phyloP scores from a whole-genome alignment of 306 rosid species.

The Pyrus pyrifolia region DNA sequence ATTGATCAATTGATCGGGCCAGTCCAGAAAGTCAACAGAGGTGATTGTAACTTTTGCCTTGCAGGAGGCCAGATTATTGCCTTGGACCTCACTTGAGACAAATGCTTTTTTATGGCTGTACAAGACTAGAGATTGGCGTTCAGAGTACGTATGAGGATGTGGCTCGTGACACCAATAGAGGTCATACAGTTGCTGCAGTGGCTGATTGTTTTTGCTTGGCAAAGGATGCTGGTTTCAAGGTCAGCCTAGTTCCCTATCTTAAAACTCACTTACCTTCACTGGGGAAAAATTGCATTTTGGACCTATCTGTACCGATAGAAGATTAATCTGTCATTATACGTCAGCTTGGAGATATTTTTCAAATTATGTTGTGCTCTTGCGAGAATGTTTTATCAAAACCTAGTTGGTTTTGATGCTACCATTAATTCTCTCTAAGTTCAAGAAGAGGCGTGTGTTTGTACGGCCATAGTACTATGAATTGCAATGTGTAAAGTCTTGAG shows the following conservation, averaged over 20 bases:
- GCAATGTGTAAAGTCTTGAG: not conserved
- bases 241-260: slow-evolving; percentile 17
- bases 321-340: not conserved
- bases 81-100: slow-evolving; percentile 98
- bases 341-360: not conserved
- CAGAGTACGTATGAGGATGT: slow-evolving; percentile 99
- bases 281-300: not conserved
- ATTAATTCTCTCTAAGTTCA: not conserved
- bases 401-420: not conserved
- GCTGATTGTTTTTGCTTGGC: slow-evolving; percentile 94
- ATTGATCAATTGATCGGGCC: not conserved
- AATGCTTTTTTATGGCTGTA: slow-evolving; percentile 94
- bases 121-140: slow-evolving; percentile 92
- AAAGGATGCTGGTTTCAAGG: slow-evolving; percentile 99
- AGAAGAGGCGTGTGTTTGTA: not conserved
- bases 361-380: not conserved
- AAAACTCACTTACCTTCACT: not conserved
- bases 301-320: not conserved
- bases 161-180: slow-evolving; percentile 94
- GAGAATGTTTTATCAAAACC: not conserved
- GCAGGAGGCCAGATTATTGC: slow-evolving; percentile 99
- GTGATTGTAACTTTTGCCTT: not conserved
- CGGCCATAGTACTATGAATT: not conserved
- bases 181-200: slow-evolving; percentile 94
- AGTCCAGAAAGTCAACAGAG: not conserved